Conservation (phyloP, 169 alveolate species). For the Theileria orientalis region DNA sequence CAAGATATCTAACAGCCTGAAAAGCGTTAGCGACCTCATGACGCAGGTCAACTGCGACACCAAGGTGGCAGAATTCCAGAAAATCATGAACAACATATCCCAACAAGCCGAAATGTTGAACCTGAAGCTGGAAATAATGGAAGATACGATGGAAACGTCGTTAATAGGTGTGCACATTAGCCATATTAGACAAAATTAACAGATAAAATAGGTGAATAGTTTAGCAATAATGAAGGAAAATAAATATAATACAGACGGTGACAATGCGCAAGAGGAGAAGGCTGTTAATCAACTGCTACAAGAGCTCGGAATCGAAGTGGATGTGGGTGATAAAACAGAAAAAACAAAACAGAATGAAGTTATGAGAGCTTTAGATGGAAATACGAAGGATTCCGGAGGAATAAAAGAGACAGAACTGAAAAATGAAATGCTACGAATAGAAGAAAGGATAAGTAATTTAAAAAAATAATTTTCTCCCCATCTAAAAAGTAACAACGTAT, state of each 20-base stretch:
- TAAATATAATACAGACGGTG: conserved; percentile 18
- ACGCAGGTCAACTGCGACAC: conserved; percentile 36
- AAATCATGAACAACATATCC: conserved; percentile 17
- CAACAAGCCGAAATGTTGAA: conserved; percentile 35
- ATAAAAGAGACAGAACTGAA: too few relatives aligned
- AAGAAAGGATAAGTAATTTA: conserved; percentile 31
- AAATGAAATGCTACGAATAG: conserved; percentile 15
- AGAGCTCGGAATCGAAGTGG: conserved; percentile 63
- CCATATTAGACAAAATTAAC: not conserved
- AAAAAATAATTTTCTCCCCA: not conserved
- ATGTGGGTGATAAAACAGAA: conserved; percentile 8
- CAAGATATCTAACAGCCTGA: conserved; percentile 34
- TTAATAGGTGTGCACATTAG: conserved; percentile 9
- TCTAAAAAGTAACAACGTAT: too few relatives aligned
- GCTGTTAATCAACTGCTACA: conserved; percentile 42
- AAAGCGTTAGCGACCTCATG: conserved; percentile 46
- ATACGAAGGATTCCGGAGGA: conserved; percentile 5
- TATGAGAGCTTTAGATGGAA: too few relatives aligned
- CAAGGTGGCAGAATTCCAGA: conserved; percentile 51
- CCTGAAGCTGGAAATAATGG: conserved; percentile 52
- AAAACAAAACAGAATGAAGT: not conserved
- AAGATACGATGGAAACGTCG: conserved; percentile 50
- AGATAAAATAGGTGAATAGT: not conserved
- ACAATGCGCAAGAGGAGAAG: conserved; percentile 42
- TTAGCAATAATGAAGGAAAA: not conserved